These are phyloP conservation scores for Suhomyces xylopsoci DNA, from an alignment of 805 yeast species.

Conservation along the genomic window DNA sequence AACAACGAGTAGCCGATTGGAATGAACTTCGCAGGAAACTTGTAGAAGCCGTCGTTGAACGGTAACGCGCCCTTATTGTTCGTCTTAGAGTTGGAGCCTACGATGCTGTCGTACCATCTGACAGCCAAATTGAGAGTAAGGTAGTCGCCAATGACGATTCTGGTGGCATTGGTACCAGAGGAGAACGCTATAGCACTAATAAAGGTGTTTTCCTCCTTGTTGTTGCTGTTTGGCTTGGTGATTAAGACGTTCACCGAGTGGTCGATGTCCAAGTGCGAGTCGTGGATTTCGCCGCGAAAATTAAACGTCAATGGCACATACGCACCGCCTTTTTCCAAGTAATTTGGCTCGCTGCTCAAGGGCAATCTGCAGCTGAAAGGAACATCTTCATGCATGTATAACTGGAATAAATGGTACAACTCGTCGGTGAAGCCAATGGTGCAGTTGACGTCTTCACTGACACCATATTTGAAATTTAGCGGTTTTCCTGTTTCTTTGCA, in stretches of 20 bases:
- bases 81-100: constrained; percentile 15
- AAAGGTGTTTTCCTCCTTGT: constrained; percentile 37
- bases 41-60: constrained; percentile 39
- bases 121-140: constrained; percentile 56
- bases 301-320: constrained; percentile 59
- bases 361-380: constrained; percentile 71
- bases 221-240: constrained; percentile 30
- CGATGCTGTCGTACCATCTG: constrained; percentile 48
- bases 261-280: constrained; percentile 68
- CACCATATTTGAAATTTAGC: constrained; percentile 51
- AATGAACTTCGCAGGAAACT: constrained; percentile 29
- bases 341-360: constrained; percentile 40
- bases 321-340: constrained; percentile 43
- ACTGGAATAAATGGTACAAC: constrained; percentile 66
- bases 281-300: constrained; percentile 64
- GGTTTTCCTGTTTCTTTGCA: constrained; percentile 67
- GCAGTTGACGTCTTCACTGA: constrained; percentile 53
- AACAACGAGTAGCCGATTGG: constrained; percentile 25
- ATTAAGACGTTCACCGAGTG: constrained; percentile 51
- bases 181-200: constrained; percentile 59
- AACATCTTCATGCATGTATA: constrained; percentile 73
- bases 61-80: constrained; percentile 24
- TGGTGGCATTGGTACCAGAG: constrained; percentile 57
- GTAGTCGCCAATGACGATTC: constrained; percentile 63
- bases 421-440: constrained; percentile 63